Conservation (phyloP, 129 eudicot genomes). For the Ambrosia trifida region DNA sequence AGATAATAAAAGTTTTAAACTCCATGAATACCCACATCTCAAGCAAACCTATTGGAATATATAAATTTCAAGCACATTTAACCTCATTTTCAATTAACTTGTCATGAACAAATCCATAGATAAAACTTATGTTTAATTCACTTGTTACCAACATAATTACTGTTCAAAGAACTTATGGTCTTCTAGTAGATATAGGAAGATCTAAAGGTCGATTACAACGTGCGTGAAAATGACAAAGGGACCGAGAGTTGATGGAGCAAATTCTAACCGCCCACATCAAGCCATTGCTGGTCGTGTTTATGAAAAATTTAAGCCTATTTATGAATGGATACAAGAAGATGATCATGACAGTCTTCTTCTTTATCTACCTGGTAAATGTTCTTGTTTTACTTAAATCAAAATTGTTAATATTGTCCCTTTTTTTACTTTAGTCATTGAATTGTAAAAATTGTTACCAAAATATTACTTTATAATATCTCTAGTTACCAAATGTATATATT, state of each 20-base stretch:
- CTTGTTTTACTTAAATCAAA: neutral
- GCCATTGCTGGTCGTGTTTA: constrained; percentile 36
- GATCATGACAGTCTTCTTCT: constrained; percentile 38
- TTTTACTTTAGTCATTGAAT: neutral
- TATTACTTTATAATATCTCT: neutral
- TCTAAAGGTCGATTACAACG: neutral
- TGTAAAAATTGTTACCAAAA: neutral
- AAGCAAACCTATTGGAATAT: constrained; percentile 16
- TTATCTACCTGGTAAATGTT: constrained; percentile 60
- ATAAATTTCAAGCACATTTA: constrained; percentile 22
- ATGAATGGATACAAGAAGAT: constrained; percentile 55
- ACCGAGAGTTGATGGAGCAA: constrained; percentile 25
- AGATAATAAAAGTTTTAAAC: constrained; percentile 1
- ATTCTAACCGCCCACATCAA: constrained; percentile 20
- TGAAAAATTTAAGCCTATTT: constrained; percentile 58
- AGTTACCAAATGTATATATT: too few species aligned
- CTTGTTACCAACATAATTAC: neutral
- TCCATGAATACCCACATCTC: constrained; percentile 10
- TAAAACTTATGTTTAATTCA: neutral
- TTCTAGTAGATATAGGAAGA: neutral
- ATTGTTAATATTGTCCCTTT: neutral
- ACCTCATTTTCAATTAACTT: constrained; percentile 17
- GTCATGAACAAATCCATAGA: constrained; percentile 1
- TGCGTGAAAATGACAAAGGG: constrained; percentile 41
- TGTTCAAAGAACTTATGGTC: too few species aligned